Evolutionary conservation across 352 stramenopile genomes (phyloP).

Genomic region (Pythium sp.): DNA sequence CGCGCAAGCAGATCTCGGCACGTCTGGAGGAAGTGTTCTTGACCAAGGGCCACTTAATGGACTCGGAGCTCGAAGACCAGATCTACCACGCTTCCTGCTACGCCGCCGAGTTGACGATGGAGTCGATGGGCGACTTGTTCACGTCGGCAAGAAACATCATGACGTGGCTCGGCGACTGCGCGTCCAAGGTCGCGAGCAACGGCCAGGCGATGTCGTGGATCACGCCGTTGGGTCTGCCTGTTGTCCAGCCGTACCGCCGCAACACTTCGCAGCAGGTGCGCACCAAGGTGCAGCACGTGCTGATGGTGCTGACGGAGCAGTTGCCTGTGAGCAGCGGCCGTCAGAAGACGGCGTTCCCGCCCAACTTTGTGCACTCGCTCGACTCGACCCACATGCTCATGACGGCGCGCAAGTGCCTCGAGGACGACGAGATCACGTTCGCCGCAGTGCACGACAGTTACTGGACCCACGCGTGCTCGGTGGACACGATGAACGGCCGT

Average conservation of each 20-base stretch:
- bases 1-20: constrained; percentile 96
- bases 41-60: constrained; percentile 70
- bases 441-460: constrained; percentile 99
- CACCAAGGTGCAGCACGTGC: constrained; percentile 87
- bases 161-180: constrained; percentile 80
- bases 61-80: constrained; percentile 74
- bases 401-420: constrained; percentile 93
- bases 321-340: constrained; percentile 60
- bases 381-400: constrained; percentile 99
- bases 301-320: constrained; percentile 78
- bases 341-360: constrained; percentile 97
- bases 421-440: constrained; percentile 92
- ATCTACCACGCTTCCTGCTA: constrained; percentile 91
- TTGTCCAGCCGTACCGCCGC: constrained; percentile 87
- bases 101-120: constrained; percentile 93
- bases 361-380: constrained; percentile 95
- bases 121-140: constrained; percentile 97
- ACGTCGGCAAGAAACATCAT: constrained; percentile 91
- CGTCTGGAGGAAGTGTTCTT: constrained; percentile 93
- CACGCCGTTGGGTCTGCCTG: background rate
- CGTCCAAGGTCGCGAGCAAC: constrained; percentile 64
- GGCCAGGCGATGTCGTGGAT: constrained; percentile 90
- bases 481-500: background rate
- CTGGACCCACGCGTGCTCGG: background rate
- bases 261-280: constrained; percentile 71